These are phyloP conservation scores for Trichosporon sp. DNA, from an alignment of 1,284 basidiomycete genomes.

Conservation along the genomic window DNA sequence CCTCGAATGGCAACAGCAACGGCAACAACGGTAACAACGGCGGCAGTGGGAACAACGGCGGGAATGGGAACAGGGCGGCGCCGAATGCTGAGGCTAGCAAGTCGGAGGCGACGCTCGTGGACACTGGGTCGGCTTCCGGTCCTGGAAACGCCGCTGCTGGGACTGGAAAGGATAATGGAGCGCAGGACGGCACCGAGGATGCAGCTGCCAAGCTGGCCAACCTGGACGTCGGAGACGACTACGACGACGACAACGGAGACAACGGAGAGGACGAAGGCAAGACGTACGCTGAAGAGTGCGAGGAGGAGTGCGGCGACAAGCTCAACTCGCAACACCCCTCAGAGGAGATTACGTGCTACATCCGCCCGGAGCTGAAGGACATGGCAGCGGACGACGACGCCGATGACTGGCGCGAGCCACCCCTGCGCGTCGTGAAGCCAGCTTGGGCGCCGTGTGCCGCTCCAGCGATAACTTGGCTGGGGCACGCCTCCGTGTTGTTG, in stretches of 20 bases:
- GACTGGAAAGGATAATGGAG: no score
- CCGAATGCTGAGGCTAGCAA: background rate
- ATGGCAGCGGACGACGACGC: conserved; percentile 34
- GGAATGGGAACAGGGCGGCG: no score
- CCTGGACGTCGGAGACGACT: conserved; percentile 16
- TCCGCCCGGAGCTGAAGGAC: conserved; percentile 29
- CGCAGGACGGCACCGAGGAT: background rate
- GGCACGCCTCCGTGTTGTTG: conserved; percentile 43
- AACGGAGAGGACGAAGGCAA: conserved; percentile 5
- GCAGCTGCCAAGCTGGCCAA: background rate
- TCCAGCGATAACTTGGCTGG: conserved; percentile 42
- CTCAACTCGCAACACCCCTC: conserved; percentile 6
- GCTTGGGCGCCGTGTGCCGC: conserved; percentile 22
- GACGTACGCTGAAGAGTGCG: conserved; percentile 1
- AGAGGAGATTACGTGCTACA: conserved; percentile 19
- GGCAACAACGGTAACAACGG: background rate
- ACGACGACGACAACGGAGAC: background rate
- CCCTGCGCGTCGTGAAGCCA: conserved; percentile 35
- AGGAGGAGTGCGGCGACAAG: conserved; percentile 8
- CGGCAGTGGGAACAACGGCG: no score
- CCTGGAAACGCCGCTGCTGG: background rate
- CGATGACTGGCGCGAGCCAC: conserved; percentile 44
- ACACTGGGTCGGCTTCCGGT: background rate
- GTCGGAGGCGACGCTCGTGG: background rate
- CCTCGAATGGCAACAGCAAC: background rate